Base-by-base conservation (phyloP, 2,329 filamentous ascomycete species). In the Cordyceps fumosorosea region DNA sequence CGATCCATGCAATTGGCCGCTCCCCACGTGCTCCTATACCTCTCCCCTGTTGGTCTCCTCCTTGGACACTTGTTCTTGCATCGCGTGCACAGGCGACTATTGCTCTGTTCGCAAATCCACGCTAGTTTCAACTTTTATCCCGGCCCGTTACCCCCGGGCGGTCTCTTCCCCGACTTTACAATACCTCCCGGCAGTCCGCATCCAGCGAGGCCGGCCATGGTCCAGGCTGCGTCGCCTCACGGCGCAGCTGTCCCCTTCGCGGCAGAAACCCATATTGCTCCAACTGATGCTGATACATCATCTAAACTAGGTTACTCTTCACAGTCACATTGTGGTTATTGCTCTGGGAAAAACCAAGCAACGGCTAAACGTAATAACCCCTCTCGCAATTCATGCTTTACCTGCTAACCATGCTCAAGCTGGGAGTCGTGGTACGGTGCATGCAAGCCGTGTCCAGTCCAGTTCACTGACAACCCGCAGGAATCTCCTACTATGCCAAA, bases 401-500 rank as follows among this genome's bases (percentile, higher is more conserved):
- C 56, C 24, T 45, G 50, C 58, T 55, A 40, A 55, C 24, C n/a
- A 10, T 60, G 24, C 50, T 52, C 32, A 54, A 54, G 58, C 58
- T 37, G 26, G 40, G 40, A 22, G 29, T 55, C 40, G 40, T 50
- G 51, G 42, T 55, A 55, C 26, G 40, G 40, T 22, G 26, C 14
- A 48, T 20, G 51, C 42, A 40, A 37, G 22, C 26, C 12, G 8
- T 22, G 5, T 45, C 45, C 20, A n/a, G 26, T 14, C 22, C 14
- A 12, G 22, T 32, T 55, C 16, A 55, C 58, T 53, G 26, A 45
- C 47, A 20, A 53, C 55, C 32, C 64, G 32, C 68, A 91, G 90
- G 88, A 69, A 88, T 83, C 69, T 89, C 86, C 32, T 93, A 91
- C 74, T 92, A 90, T 76, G 84, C 84, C 44, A 79, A 79, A 56